These are phyloP conservation scores for Ustulina deusta DNA, from an alignment of 2,329 filamentous ascomycete species.

Conservation along the genomic window DNA sequence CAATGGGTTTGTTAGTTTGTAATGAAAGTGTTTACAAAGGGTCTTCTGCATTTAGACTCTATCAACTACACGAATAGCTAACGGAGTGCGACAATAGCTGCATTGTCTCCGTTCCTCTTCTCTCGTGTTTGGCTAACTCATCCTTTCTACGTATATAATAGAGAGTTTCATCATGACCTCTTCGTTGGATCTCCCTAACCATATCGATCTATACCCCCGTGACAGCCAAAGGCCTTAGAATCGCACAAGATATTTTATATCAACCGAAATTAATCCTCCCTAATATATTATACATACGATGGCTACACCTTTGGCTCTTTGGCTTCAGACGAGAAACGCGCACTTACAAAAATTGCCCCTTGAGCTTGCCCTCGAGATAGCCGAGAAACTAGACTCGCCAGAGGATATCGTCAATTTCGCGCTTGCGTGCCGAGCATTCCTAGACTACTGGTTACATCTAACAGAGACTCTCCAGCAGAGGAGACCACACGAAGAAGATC, in stretches of 20 bases:
- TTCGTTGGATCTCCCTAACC: too few relatives aligned
- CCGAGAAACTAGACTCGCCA: background rate
- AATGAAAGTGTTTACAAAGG: too few relatives aligned
- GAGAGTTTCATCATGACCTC: too few relatives aligned
- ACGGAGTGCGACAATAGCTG: too few relatives aligned
- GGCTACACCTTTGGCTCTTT: background rate
- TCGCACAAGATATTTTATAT: background rate
- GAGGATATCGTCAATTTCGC: slow-evolving; percentile 12
- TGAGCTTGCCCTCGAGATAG: slow-evolving; percentile 1
- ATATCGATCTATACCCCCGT: background rate
- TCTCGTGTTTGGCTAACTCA: too few relatives aligned
- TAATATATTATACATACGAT: background rate
- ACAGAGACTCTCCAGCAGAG: background rate
- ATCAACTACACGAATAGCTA: too few relatives aligned
- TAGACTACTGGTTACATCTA: slow-evolving; percentile 11
- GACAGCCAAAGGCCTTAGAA: background rate
- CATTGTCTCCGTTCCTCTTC: too few relatives aligned
- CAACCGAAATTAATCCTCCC: background rate
- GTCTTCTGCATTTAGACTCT: too few relatives aligned
- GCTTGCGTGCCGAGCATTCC: background rate
- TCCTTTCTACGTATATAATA: too few relatives aligned
- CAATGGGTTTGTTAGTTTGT: too few relatives aligned
- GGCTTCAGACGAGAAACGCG: too few relatives aligned
- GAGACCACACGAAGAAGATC: background rate
- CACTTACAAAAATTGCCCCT: background rate